phyloP scores from a whole-genome alignment of 1,284 basidiomycete genomes.

The Laetiporus sulphureus region DNA sequence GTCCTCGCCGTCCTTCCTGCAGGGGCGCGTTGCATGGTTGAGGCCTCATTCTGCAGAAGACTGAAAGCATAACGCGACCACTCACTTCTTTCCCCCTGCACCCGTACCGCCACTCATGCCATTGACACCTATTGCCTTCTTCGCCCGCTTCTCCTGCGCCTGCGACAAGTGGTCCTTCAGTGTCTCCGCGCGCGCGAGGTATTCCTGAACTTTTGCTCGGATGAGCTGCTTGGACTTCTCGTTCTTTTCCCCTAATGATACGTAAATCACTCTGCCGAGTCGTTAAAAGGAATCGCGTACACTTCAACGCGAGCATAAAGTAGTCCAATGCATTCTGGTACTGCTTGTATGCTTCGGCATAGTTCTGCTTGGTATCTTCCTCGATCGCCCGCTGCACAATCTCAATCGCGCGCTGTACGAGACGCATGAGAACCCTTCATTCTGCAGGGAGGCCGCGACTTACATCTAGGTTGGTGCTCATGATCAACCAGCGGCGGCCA shows the following conservation, averaged over 20 bases:
- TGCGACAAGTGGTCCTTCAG: conserved; percentile 80
- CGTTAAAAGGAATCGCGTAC: conserved; percentile 31
- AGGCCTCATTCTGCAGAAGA: background rate
- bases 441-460: conserved; percentile 8
- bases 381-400: conserved; percentile 95
- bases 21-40: background rate
- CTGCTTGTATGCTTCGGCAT: conserved; percentile 89
- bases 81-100: conserved; percentile 64
- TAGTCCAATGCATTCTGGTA: conserved; percentile 96
- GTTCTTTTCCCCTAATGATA: conserved; percentile 84
- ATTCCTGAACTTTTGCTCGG: conserved; percentile 86
- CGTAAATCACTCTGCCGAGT: background rate
- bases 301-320: conserved; percentile 91
- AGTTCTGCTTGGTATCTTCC: conserved; percentile 91
- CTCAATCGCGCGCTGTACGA: conserved; percentile 85
- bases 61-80: conserved; percentile 10
- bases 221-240: conserved; percentile 89
- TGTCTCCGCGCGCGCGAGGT: conserved; percentile 88
- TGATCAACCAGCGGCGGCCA: conserved; percentile 5
- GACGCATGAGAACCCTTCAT: background rate
- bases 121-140: conserved; percentile 76
- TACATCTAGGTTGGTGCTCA: conserved; percentile 30
- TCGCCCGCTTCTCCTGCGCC: conserved; percentile 62
- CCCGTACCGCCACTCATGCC: conserved; percentile 59
- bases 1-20: conserved; percentile 62